These are phyloP conservation scores for Fusarium chuoi DNA, from an alignment of 2,329 filamentous ascomycete genomes.

Conservation along the genomic window DNA sequence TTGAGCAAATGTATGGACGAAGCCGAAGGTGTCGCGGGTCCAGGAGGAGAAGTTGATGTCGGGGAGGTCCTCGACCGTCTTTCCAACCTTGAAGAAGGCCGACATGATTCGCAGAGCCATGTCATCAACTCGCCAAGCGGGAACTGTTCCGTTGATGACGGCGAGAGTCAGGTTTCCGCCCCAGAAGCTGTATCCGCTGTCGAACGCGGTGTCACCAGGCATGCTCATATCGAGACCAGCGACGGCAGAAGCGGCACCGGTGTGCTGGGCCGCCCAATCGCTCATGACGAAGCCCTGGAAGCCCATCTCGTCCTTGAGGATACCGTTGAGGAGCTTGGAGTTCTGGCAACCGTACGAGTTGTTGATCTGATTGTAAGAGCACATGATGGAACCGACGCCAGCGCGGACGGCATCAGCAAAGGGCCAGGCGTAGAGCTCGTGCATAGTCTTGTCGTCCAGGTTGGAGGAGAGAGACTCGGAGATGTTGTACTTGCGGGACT, in stretches of 20 bases:
- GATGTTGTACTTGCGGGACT: constrained; percentile 66
- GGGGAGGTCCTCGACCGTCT: constrained; percentile 57
- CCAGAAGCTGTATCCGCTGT: constrained; percentile 79
- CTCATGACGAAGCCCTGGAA: constrained; percentile 85
- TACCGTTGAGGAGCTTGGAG: constrained; percentile 76
- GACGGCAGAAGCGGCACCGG: constrained; percentile 71
- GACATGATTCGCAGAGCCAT: constrained; percentile 88
- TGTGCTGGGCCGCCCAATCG: constrained; percentile 84
- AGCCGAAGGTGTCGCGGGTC: constrained; percentile 80
- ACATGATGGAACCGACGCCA: constrained; percentile 72
- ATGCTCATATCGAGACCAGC: constrained; percentile 89
- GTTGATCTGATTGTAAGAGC: constrained; percentile 81
- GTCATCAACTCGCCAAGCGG: constrained; percentile 88
- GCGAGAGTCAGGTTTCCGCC: constrained; percentile 88
- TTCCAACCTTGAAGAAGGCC: constrained; percentile 73
- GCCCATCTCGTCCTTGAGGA: constrained; percentile 82
- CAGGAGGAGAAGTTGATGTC: constrained; percentile 89
- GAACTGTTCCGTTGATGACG: constrained; percentile 88
- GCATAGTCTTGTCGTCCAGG: constrained; percentile 77
- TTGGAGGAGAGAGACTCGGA: constrained; percentile 69
- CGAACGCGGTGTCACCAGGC: constrained; percentile 84
- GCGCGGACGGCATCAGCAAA: constrained; percentile 78
- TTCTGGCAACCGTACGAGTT: constrained; percentile 85
- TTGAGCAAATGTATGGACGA: constrained; percentile 70
- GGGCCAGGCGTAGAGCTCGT: constrained; percentile 82